Percentiles rank a stretch among this genome's conserved stretches.
These are phyloP conservation scores for Diplodia sapinea DNA, from an alignment of 2,329 filamentous ascomycete species.

Conservation along the genomic window DNA sequence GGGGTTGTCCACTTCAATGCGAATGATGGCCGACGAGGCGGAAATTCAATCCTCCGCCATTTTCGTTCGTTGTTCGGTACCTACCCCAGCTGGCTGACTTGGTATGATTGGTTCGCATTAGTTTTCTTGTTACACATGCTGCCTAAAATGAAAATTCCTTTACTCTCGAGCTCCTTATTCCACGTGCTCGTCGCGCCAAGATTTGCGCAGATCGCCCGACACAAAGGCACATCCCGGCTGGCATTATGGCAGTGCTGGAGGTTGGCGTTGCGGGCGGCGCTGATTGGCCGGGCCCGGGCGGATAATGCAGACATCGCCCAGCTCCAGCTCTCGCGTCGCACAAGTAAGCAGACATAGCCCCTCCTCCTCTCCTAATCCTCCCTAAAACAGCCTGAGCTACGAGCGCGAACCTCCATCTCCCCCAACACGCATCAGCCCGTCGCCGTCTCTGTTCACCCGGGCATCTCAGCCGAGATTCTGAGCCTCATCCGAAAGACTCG, in stretches of 20 bases:
- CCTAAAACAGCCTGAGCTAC: constrained; percentile 19
- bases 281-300: constrained; percentile 14
- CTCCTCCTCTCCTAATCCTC: constrained; percentile 16
- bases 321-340: constrained; percentile 19
- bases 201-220: neutral
- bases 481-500: neutral
- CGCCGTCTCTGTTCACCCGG: constrained; percentile 6
- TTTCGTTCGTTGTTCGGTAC: no score
- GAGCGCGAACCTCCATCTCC: neutral
- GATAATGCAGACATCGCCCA: constrained; percentile 17
- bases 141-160: no score
- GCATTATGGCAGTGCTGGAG: constrained; percentile 22
- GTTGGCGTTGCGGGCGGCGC: neutral
- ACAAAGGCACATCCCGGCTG: neutral
- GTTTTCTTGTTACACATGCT: no score
- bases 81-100: no score
- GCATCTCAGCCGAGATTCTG: neutral
- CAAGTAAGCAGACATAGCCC: constrained; percentile 13
- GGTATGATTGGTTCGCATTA: no score
- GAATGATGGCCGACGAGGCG: no score
- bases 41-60: no score
- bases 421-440: constrained; percentile 1
- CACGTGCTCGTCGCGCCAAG: constrained; percentile 1
- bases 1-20: no score
- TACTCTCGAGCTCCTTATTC: neutral